Base-by-base conservation (phyloP, 129 eudicot genomes). In the Flaveria brownii region DNA sequence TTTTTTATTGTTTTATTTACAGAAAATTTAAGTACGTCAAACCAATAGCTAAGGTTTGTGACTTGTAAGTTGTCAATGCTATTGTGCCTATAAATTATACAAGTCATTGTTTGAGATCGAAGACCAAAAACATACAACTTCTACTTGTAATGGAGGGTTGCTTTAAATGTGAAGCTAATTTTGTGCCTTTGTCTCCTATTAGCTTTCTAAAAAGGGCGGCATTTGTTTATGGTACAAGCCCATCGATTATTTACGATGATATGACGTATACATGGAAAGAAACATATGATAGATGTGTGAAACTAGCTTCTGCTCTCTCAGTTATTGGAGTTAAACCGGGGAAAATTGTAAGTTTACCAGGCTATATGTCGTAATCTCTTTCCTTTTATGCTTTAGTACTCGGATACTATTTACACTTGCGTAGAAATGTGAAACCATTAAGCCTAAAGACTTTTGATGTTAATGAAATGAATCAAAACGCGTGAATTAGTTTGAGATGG, bases 191-290 rank as follows among this genome's bases (percentile, higher is more conserved):
- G 7, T 77, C 87, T 3, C 96, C 93, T 0, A 77, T 86, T 60
- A 88, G 83, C 62, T 90, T 90, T 68, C 73, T 88, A 5, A 79
- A 87, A 45, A 72, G 90, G 62, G 93, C 96, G 1, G 77, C 88
- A 65, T 76, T 70, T 57, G 84, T 88, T 6, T 84, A 84, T 45
- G 66, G 68, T 2, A 43, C 82, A 30, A 70, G 68, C 17, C 57
- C 75, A 3, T 88, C 96, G 0, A 25, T 88, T n/a, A 66, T 90
- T 50, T 84, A 80, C 17, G 77, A 80, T 1, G 77, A 64, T 56
- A 26, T 59, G 8, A 78, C 16, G 0, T 84, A 68, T 39, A 77
- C 84, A 4, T 90, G 96, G 96, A 59, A 33, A 45, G 79, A 86
- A 65, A 86, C 87, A 9, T 72, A 50, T 3, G 52, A 80, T 6